Conservation (phyloP, 306 rosid species). For the Trifolium subterraneum region DNA sequence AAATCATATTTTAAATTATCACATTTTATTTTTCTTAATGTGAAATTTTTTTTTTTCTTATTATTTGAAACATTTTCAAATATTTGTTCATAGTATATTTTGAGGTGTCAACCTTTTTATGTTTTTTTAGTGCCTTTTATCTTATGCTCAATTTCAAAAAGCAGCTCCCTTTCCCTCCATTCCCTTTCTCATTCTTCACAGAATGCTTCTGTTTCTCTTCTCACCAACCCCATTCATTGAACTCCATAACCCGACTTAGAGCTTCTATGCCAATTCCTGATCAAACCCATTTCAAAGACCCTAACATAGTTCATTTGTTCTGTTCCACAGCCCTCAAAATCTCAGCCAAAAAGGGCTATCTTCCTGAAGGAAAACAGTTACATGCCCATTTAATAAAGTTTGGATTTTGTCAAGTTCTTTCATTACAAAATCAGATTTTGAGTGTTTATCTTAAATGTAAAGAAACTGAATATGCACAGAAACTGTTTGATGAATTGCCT, state of each 20-base stretch:
- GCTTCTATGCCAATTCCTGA: slow-evolving; percentile 40
- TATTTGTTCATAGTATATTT: no score
- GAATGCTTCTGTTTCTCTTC: slow-evolving; percentile 34
- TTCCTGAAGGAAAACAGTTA: slow-evolving; percentile 62
- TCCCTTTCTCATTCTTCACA: slow-evolving; percentile 19
- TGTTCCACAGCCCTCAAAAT: slow-evolving; percentile 63
- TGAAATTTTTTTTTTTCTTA: no score
- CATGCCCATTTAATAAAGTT: slow-evolving; percentile 67
- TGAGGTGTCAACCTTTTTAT: no score
- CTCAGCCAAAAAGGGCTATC: slow-evolving; percentile 55
- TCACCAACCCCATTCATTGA: slow-evolving; percentile 35
- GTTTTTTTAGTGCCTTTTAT: not conserved
- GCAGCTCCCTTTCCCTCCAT: slow-evolving; percentile 47
- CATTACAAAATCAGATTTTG: slow-evolving; percentile 62
- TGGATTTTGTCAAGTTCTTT: slow-evolving; percentile 56
- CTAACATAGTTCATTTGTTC: slow-evolving; percentile 43
- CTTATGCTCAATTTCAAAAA: slow-evolving; percentile 50
- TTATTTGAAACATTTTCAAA: no score
- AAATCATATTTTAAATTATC: no score
- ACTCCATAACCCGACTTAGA: slow-evolving; percentile 40
- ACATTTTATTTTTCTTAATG: no score
- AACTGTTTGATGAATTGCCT: slow-evolving; percentile 72
- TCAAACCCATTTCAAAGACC: slow-evolving; percentile 47
- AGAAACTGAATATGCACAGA: slow-evolving; percentile 50
- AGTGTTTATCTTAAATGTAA: slow-evolving; percentile 55